Evolutionary conservation across 2,329 filamentous ascomycete species (phyloP).

Genomic region (Colletotrichum sojae): DNA sequence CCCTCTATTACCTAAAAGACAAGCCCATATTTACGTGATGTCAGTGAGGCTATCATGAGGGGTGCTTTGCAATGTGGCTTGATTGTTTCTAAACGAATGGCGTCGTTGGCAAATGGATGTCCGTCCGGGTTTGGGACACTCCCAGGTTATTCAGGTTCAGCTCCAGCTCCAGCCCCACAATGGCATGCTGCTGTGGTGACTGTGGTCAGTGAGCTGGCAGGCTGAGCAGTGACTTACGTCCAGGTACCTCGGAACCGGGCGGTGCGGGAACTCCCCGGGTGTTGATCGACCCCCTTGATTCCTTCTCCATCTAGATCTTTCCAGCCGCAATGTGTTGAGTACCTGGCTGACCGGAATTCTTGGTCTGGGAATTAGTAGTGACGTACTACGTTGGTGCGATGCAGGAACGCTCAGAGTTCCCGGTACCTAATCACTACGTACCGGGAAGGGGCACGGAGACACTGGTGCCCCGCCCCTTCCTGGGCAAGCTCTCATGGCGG

Average conservation of each 20-base stretch:
- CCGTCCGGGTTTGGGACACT: conserved; percentile 5
- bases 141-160: conserved; percentile 2
- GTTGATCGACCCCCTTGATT: conserved; percentile 1
- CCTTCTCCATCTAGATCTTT: conserved; percentile 36
- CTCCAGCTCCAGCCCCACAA: conserved; percentile 22
- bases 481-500: conserved; percentile 39
- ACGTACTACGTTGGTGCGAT: conserved; percentile 37
- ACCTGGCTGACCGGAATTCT: conserved; percentile 32
- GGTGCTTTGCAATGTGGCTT: conserved; percentile 15
- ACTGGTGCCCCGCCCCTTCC: conserved; percentile 35
- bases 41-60: conserved; percentile 32
- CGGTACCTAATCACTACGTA: conserved; percentile 36
- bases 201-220: not conserved
- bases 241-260: conserved; percentile 17
- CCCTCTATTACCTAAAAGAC: conserved; percentile 17
- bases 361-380: conserved; percentile 34
- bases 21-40: conserved; percentile 1
- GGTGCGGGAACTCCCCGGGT: conserved; percentile 1
- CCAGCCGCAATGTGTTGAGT: conserved; percentile 36
- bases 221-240: conserved; percentile 6
- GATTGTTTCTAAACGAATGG: not conserved
- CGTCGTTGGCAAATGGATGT: conserved; percentile 2
- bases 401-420: conserved; percentile 40
- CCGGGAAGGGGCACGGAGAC: conserved; percentile 33
- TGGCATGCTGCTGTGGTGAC: conserved; percentile 13